Evolutionary conservation across 495 filamentous ascomycete species (phyloP).

Genomic region (Thermochaetoides thermophila): DNA sequence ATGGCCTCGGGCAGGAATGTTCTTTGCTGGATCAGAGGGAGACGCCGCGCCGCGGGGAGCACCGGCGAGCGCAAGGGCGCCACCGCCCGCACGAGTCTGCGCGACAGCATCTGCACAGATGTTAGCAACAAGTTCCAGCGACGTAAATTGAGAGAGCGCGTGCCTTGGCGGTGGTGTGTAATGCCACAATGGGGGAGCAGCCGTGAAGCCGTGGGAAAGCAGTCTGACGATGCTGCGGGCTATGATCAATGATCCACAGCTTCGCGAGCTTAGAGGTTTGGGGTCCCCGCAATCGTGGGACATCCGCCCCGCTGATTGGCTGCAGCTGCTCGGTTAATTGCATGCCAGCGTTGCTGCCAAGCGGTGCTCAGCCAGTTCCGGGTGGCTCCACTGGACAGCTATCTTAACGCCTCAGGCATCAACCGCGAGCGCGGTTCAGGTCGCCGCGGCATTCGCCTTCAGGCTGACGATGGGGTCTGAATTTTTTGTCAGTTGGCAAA

Average conservation of each 20-base stretch:
- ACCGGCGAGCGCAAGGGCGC: constrained; percentile 38
- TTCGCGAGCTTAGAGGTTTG: constrained; percentile 4
- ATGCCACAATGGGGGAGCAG: constrained; percentile 20
- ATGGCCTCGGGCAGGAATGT: constrained; percentile 32
- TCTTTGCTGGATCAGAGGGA: constrained; percentile 34
- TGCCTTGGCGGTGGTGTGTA: constrained; percentile 11
- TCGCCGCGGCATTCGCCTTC: constrained; percentile 14
- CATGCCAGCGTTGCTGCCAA: constrained; percentile 1
- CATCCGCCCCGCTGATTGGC: constrained; percentile 10
- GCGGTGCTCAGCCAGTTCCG: too few relatives aligned
- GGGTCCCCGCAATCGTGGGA: background rate
- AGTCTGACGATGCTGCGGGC: constrained; percentile 12
- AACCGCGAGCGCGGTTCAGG: constrained; percentile 2
- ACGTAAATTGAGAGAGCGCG: constrained; percentile 1
- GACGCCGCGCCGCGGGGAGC: constrained; percentile 25
- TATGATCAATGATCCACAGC: constrained; percentile 9
- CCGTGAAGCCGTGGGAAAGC: constrained; percentile 3
- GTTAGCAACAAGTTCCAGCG: background rate
- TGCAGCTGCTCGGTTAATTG: too few relatives aligned
- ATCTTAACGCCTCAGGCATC: constrained; percentile 20
- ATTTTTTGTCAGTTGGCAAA: constrained; percentile 27
- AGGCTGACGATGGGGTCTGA: constrained; percentile 13
- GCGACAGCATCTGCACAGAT: constrained; percentile 46
- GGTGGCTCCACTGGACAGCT: too few relatives aligned
- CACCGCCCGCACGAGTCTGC: constrained; percentile 41